A percentile compares a stretch with the other conserved stretches of the same genome.
These are phyloP conservation scores for Paraglomus occultum DNA, from an alignment of 192 early-diverging fungal genomes.

Conservation along the genomic window DNA sequence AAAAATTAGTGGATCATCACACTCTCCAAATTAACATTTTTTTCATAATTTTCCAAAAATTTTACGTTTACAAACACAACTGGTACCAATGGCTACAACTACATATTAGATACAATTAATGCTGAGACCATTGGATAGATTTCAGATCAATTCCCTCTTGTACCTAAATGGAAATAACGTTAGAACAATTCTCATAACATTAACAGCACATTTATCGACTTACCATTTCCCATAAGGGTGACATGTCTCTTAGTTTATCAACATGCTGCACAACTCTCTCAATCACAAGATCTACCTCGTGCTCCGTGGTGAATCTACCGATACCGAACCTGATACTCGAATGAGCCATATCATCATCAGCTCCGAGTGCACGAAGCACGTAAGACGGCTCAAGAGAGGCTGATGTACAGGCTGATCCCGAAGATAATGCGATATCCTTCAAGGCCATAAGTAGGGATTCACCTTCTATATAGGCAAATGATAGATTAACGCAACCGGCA, in stretches of 20 bases:
- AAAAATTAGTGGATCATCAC: too few species aligned
- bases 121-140: constrained; percentile 88
- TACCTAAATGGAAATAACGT: constrained; percentile 42
- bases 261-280: constrained; percentile 79
- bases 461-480: constrained; percentile 96
- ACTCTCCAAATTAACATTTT: too few species aligned
- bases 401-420: constrained; percentile 94
- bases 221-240: constrained; percentile 98
- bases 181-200: constrained; percentile 2
- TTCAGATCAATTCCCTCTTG: constrained; percentile 92
- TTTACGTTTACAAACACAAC: too few species aligned
- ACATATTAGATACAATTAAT: constrained; percentile 44
- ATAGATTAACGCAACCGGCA: constrained; percentile 93
- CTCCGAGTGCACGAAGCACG: constrained; percentile 94
- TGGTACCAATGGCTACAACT: neutral
- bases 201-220: neutral
- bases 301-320: constrained; percentile 93
- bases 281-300: constrained; percentile 90
- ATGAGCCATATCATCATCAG: constrained; percentile 96
- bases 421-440: constrained; percentile 95
- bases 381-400: constrained; percentile 96
- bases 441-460: constrained; percentile 97
- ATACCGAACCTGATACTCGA: constrained; percentile 94
- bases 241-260: constrained; percentile 88
- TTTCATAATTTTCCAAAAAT: too few species aligned